A percentile compares a stretch with the other conserved stretches of the same genome.
Evolutionary conservation across 139 green algal genomes (phyloP).

Genomic region (Micractinium sp.): DNA sequence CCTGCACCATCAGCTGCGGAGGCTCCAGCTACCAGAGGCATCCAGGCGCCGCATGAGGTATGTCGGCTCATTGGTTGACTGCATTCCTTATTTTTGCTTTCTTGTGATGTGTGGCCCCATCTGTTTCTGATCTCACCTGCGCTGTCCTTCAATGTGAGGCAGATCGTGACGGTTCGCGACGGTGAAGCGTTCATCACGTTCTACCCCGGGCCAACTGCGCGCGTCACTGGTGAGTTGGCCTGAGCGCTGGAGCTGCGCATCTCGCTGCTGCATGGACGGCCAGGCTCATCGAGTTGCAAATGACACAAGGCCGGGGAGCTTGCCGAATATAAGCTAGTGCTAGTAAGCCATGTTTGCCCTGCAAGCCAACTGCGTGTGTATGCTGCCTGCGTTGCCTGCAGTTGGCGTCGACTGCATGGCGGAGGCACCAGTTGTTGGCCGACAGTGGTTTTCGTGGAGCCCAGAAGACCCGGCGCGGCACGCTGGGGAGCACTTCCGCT

Average conservation of each 20-base stretch:
- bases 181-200: slow-evolving; percentile 81
- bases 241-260: neutral
- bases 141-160: neutral
- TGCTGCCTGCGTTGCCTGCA: neutral
- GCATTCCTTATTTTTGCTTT: neutral
- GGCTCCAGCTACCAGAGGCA: neutral
- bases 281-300: too few relatives aligned
- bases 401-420: slow-evolving; percentile 72
- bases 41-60: neutral
- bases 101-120: neutral
- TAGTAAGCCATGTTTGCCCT: too few relatives aligned
- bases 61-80: neutral
- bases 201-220: slow-evolving; percentile 59
- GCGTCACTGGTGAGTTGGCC: slow-evolving; percentile 46
- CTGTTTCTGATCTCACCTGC: neutral
- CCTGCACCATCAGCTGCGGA: neutral
- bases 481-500: slow-evolving; percentile 59
- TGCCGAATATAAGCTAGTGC: too few relatives aligned
- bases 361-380: too few relatives aligned
- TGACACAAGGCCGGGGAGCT: too few relatives aligned
- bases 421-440: slow-evolving; percentile 77
- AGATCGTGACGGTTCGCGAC: slow-evolving; percentile 67
- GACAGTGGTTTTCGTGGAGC: slow-evolving; percentile 88
- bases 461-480: slow-evolving; percentile 10
- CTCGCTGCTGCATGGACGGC: too few relatives aligned